These are phyloP conservation scores for Asparagopsis taxiformis DNA, from an alignment of 31 red algal genomes.

Conservation along the genomic window DNA sequence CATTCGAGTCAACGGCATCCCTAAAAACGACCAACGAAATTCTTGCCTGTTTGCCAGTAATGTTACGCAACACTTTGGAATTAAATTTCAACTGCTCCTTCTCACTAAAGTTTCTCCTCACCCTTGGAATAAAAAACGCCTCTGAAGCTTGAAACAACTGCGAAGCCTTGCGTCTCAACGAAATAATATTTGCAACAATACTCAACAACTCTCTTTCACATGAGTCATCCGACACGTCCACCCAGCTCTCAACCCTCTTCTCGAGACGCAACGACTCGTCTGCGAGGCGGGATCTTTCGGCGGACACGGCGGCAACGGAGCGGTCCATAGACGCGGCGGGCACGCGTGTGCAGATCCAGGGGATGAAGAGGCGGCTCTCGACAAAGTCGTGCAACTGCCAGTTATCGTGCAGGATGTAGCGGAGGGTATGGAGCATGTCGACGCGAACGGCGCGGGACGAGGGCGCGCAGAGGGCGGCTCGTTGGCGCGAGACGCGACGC, in stretches of 20 bases:
- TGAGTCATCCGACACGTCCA: neutral
- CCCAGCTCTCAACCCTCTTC: slow-evolving; percentile 24
- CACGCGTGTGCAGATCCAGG: slow-evolving; percentile 24
- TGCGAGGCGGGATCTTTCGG: slow-evolving; percentile 5
- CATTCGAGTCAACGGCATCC: slow-evolving; percentile 31
- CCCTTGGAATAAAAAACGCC: slow-evolving; percentile 36
- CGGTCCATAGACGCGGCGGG: neutral
- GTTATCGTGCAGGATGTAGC: slow-evolving; percentile 53
- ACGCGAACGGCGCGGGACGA: slow-evolving; percentile 1
- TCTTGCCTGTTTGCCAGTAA: slow-evolving; percentile 42
- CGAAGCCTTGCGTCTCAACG: slow-evolving; percentile 17
- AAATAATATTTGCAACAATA: slow-evolving; percentile 4
- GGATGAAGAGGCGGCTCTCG: slow-evolving; percentile 32
- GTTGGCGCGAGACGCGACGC: neutral
- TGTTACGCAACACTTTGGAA: slow-evolving; percentile 25
- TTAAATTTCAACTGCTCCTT: slow-evolving; percentile 45
- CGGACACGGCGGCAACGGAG: slow-evolving; percentile 1
- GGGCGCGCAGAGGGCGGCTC: slow-evolving; percentile 5
- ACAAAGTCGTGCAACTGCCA: slow-evolving; percentile 50
- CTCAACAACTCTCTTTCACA: slow-evolving; percentile 30
- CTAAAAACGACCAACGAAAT: slow-evolving; percentile 50
- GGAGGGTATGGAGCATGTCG: slow-evolving; percentile 28
- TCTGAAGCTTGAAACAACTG: slow-evolving; percentile 34
- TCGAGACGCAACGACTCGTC: slow-evolving; percentile 4
- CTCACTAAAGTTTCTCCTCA: slow-evolving; percentile 16